phyloP scores from a whole-genome alignment of 106 monocot species.

The Dioscorea dumetorum region DNA sequence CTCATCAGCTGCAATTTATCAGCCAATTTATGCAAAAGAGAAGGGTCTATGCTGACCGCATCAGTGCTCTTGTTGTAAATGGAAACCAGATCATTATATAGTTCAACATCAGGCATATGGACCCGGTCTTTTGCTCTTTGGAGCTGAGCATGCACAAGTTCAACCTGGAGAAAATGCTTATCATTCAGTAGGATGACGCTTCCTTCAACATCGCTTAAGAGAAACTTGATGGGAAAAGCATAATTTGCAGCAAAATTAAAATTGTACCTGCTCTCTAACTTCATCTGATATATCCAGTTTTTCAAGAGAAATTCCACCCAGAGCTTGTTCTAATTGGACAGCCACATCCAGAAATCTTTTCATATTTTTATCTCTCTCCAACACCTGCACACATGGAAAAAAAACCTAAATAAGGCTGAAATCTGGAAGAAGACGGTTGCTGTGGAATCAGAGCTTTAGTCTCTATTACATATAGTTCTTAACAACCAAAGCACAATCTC shows the following conservation, averaged over 20 bases:
- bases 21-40: slow-evolving; percentile 51
- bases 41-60: slow-evolving; percentile 27
- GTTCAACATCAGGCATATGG: slow-evolving; percentile 54
- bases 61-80: slow-evolving; percentile 42
- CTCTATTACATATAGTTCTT: too few species aligned
- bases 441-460: too few species aligned
- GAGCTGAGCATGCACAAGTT: slow-evolving; percentile 82
- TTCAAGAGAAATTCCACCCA: slow-evolving; percentile 58
- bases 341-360: slow-evolving; percentile 67
- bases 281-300: slow-evolving; percentile 85
- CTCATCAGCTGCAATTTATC: slow-evolving; percentile 73
- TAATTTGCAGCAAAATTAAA: too few species aligned
- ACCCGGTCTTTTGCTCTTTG: slow-evolving; percentile 81
- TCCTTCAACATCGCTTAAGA: too few species aligned
- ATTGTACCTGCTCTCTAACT: slow-evolving; percentile 80
- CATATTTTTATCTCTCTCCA: slow-evolving; percentile 66
- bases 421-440: too few species aligned
- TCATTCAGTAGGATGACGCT: too few species aligned
- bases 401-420: too few species aligned
- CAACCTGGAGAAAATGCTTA: slow-evolving; percentile 44
- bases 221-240: too few species aligned
- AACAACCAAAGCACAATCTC: too few species aligned
- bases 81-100: slow-evolving; percentile 48
- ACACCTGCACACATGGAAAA: slow-evolving; percentile 40
- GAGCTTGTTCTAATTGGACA: slow-evolving; percentile 54